A percentile compares a stretch with the other conserved stretches of the same genome.
phyloP scores from a whole-genome alignment of 2,329 filamentous ascomycete genomes.

The Leptographium wingfieldii region DNA sequence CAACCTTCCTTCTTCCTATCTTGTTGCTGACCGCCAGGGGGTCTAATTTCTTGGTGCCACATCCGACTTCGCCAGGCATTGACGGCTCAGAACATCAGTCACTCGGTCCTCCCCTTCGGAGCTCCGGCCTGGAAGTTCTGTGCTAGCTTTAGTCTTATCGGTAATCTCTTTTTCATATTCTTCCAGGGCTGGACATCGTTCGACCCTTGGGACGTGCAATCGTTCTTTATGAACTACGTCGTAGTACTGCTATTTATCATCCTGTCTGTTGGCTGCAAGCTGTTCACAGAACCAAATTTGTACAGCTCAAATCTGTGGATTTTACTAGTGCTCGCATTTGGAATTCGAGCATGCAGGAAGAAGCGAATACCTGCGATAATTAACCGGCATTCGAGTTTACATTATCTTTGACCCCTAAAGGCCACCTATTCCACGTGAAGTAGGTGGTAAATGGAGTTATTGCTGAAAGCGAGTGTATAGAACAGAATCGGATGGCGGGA shows the following conservation, averaged over 20 bases:
- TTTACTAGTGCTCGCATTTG: neutral
- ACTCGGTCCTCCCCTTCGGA: neutral
- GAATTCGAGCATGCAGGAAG: neutral
- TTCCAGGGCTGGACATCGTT: slow-evolving; percentile 1
- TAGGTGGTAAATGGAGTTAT: too few relatives aligned
- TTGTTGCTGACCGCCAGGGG: neutral
- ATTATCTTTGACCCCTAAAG: too few relatives aligned
- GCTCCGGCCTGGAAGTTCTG: neutral
- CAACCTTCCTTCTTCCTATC: neutral
- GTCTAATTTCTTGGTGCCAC: neutral
- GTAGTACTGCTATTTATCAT: neutral
- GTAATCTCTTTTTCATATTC: neutral
- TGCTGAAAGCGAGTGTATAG: too few relatives aligned
- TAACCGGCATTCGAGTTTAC: too few relatives aligned
- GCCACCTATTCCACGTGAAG: too few relatives aligned
- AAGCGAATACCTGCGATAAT: neutral
- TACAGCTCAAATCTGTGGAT: neutral
- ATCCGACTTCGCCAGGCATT: neutral
- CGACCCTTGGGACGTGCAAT: neutral
- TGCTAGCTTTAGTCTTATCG: neutral
- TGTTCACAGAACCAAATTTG: neutral
- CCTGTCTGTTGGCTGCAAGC: neutral
- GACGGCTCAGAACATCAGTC: neutral
- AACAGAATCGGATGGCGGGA: too few relatives aligned
- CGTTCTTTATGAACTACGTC: neutral